These are phyloP conservation scores for Dryadomyces sulphureus DNA, from an alignment of 2,329 filamentous ascomycete genomes.

Conservation along the genomic window DNA sequence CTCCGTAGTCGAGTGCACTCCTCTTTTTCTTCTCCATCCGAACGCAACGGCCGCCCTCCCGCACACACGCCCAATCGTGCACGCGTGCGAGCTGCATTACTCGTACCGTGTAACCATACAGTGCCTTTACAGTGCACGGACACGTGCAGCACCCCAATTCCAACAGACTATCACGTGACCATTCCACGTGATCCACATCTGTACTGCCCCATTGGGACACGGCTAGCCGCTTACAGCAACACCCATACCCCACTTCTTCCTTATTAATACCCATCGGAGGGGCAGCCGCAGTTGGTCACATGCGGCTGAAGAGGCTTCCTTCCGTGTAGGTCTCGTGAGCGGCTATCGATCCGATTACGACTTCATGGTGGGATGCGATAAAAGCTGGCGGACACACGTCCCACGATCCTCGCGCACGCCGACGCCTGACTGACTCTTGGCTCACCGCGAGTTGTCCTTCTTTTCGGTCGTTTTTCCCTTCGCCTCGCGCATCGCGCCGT, in stretches of 20 bases:
- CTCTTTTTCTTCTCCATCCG: no score
- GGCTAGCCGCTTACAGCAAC: neutral
- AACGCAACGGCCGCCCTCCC: no score
- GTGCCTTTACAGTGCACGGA: no score
- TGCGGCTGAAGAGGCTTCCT: conserved; percentile 12
- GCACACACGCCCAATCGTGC: no score
- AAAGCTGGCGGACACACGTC: neutral
- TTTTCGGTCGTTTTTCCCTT: neutral
- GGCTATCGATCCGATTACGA: conserved; percentile 6
- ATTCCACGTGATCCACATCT: neutral
- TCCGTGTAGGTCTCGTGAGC: conserved; percentile 12
- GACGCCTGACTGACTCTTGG: neutral
- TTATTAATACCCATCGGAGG: conserved; percentile 1
- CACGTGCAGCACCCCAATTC: no score
- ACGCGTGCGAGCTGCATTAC: no score
- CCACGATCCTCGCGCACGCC: neutral
- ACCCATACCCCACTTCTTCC: neutral
- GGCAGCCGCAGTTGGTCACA: conserved; percentile 10
- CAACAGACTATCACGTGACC: neutral
- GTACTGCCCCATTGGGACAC: neutral
- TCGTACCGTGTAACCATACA: no score
- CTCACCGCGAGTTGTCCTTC: neutral
- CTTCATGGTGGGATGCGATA: conserved; percentile 3
- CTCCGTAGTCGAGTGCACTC: no score
- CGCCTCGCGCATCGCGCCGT: neutral